Evolutionary conservation across 2,329 filamentous ascomycete species (phyloP), one percentile per base, ranked within the genome.

Genomic region (Berkeleyomyces basicola): DNA sequence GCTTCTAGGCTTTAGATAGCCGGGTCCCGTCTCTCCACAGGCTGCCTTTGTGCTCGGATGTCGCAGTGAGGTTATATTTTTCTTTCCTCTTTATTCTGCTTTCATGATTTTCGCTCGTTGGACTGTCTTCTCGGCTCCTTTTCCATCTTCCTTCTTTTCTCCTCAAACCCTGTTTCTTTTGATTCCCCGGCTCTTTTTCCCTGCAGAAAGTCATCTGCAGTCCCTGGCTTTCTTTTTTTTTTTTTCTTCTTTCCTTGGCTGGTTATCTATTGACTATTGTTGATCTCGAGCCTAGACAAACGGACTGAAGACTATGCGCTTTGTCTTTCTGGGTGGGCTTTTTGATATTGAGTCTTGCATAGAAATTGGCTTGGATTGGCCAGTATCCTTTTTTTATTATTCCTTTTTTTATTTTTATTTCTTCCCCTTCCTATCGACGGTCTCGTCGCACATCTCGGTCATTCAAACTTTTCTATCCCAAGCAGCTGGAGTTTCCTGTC

Each of bases 221-320:
- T 37, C n/a, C 46, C 53, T 59, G 46, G 58, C 16, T 59, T 63
- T 39, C 7, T 11, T 58, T 46, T 39, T 36, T 62, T 46, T 62
- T 14, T 60, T 31, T 58, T 59, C 23, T 37, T 47, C 9, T 47
- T 63, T 58, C 39, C 42, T 58, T 46, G n/a, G 11, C 42, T 55
- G 23, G 5, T 55, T 23, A 23, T 61, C 57, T 57, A 47, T n/a
- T 14, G 51, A 55, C 51, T 37, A 31, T 14, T 36, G 33, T 55
- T 55, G 51, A 37, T 23, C 14, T 46, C 14, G 43, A 46, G 16
- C 7, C 43, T n/a, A n/a, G 43, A 46, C 43, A 7, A 14, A 7
- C 36, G 14, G 36, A 39, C 51, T 7, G 11, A 23, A 55, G 51
- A 55, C 33, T 39, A 7, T 39, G 36, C 37, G 43, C 40, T 10